Conservation (phyloP, 768 basidiomycete genomes). For the Mycena venus region DNA sequence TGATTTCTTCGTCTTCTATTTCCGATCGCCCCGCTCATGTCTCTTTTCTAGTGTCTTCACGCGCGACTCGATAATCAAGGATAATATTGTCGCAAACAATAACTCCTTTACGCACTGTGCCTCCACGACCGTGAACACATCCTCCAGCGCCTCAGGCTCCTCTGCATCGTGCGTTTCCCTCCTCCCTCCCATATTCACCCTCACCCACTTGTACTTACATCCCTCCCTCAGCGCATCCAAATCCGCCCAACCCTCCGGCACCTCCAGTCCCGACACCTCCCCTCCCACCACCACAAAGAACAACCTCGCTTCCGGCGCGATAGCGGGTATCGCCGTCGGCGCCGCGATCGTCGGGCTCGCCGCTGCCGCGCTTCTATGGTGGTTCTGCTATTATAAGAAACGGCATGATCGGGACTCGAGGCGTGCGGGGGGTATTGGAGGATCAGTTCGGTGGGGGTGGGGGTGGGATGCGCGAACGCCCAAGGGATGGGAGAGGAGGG, state of each 20-base stretch:
- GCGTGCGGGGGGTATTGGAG: neutral
- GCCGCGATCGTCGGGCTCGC: slow-evolving; percentile 3
- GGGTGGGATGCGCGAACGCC: neutral
- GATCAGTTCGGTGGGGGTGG: neutral
- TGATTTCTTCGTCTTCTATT: neutral
- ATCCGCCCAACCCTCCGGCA: slow-evolving; percentile 49
- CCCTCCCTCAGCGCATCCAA: slow-evolving; percentile 53
- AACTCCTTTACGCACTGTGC: slow-evolving; percentile 36
- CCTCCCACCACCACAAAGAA: neutral
- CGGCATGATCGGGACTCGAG: neutral
- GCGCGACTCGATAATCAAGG: slow-evolving; percentile 31
- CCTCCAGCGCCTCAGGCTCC: neutral
- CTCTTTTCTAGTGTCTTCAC: slow-evolving; percentile 23
- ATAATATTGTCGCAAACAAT: slow-evolving; percentile 30
- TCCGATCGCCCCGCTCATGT: neutral
- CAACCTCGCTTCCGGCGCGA: slow-evolving; percentile 16
- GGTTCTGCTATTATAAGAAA: neutral
- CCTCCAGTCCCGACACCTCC: neutral
- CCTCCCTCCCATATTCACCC: neutral
- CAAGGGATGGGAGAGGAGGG: neutral
- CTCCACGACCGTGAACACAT: slow-evolving; percentile 27
- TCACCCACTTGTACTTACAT: slow-evolving; percentile 24
- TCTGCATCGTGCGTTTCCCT: neutral
- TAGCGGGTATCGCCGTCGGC: slow-evolving; percentile 35
- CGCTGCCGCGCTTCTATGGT: slow-evolving; percentile 3